These are phyloP conservation scores for Elaeagnus macrophylla DNA, from an alignment of 306 rosid genomes.

Conservation along the genomic window DNA sequence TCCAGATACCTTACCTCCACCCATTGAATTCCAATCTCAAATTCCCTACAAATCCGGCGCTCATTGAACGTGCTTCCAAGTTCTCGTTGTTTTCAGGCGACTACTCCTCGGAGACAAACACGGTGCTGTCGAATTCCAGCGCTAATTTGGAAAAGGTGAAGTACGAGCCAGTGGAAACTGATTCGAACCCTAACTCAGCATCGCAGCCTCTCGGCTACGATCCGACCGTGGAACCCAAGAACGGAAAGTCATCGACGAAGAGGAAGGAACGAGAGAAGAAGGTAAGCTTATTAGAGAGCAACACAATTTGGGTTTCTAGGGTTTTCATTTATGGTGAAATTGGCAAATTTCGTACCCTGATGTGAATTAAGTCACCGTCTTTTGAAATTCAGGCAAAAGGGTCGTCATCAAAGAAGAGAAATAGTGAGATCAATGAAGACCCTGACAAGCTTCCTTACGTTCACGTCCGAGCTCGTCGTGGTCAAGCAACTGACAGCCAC, in stretches of 20 bases:
- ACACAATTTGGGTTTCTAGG: slow-evolving; percentile 32
- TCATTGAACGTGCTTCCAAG: slow-evolving; percentile 62
- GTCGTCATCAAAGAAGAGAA: slow-evolving; percentile 51
- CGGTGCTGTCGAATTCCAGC: slow-evolving; percentile 16
- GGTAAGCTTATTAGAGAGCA: slow-evolving; percentile 30
- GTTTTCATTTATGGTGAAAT: slow-evolving; percentile 22
- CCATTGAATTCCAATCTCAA: slow-evolving; percentile 37
- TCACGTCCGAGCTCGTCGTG: slow-evolving; percentile 96
- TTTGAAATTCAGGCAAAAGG: slow-evolving; percentile 50
- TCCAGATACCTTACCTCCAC: slow-evolving; percentile 28
- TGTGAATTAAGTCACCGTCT: slow-evolving; percentile 6
- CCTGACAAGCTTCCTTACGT: slow-evolving; percentile 73
- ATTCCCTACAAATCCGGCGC: slow-evolving; percentile 40
- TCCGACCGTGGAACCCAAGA: slow-evolving; percentile 42
- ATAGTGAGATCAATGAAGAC: slow-evolving; percentile 49
- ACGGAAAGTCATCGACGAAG: slow-evolving; percentile 43
- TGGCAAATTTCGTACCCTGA: slow-evolving; percentile 12
- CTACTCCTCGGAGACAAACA: no score
- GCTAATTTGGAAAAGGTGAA: slow-evolving; percentile 54
- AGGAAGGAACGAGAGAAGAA: slow-evolving; percentile 93
- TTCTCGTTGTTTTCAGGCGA: slow-evolving; percentile 13
- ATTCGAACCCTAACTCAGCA: slow-evolving; percentile 47
- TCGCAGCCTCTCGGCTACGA: slow-evolving; percentile 41
- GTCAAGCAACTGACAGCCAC: slow-evolving; percentile 97
- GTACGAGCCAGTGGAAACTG: slow-evolving; percentile 59